A percentile compares a stretch with the other conserved stretches of the same genome.
Evolutionary conservation across 2,329 filamentous ascomycete genomes (phyloP).

Genomic region (Escovopsis sp.): DNA sequence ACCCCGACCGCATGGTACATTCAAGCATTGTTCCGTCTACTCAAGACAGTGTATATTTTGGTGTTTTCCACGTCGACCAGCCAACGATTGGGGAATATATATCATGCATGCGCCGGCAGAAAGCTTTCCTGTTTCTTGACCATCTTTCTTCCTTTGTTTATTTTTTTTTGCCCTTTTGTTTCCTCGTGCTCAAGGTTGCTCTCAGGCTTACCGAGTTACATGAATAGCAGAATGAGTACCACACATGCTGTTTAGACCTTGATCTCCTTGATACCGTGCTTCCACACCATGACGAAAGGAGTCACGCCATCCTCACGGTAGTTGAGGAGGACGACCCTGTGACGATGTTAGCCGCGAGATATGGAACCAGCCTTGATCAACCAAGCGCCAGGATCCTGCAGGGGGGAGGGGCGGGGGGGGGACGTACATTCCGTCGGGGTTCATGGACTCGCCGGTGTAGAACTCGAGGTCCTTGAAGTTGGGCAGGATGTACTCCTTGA

Average conservation of each 20-base stretch:
- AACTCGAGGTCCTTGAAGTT: conserved; percentile 98
- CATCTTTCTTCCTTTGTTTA: too few species aligned
- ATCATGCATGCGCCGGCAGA: too few species aligned
- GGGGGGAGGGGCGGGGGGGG: background rate
- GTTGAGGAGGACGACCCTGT: conserved; percentile 79
- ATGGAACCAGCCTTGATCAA: too few species aligned
- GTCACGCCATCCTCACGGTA: conserved; percentile 94
- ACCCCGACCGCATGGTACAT: too few species aligned
- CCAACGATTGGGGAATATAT: too few species aligned
- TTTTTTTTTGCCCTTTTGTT: background rate
- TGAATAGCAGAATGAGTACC: conserved; percentile 1
- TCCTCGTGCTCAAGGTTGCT: background rate
- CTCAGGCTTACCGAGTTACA: too few species aligned
- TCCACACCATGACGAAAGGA: conserved; percentile 84
- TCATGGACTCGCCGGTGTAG: conserved; percentile 82
- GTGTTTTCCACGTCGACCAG: too few species aligned
- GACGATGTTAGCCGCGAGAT: conserved; percentile 4
- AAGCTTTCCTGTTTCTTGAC: too few species aligned
- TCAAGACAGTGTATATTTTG: too few species aligned
- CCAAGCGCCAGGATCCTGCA: background rate
- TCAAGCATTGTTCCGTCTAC: too few species aligned
- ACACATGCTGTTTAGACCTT: conserved; percentile 59
- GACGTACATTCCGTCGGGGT: conserved; percentile 82
- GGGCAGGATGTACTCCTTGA: conserved; percentile 65
- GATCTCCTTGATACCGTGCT: conserved; percentile 75